Base-by-base conservation (phyloP, 495 filamentous ascomycete species). In the Xylaria venustula region DNA sequence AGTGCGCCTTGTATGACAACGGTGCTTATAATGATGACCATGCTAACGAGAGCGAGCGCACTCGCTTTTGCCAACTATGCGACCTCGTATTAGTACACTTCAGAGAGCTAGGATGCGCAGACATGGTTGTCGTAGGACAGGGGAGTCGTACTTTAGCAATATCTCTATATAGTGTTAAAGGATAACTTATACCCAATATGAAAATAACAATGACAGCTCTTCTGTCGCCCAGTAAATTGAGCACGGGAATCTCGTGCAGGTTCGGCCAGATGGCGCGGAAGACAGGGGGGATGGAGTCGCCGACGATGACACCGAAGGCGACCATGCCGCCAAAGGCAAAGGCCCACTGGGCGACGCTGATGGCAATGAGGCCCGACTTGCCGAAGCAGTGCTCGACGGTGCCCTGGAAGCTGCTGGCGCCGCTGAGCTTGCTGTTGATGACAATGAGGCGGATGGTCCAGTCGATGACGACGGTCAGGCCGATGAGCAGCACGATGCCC, bases 261-360 rank as follows among this genome's bases (percentile, higher is more conserved):
- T 83, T 84, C 1, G 95, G 94, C 73, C 93, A 96, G 9, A 96
- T 67, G 11, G 92, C 91, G 17, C 77, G 76, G 64, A 97, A 69
- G 32, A 98, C 94, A 73, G 91, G 90, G 0, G 94, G 94, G 65
- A 98, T 97, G 1, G 90, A 90, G 72, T 98, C 94, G 22, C 94
- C 94, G 23, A 98, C 88, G 71, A 98, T 97, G 58, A 98, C 90
- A 57, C 93, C 94, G 75, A 97, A 98, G 20, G 95, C 95, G 41
- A 98, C 83, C 95, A 98, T 98, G 50, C 95, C 94, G 44, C 94
- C 95, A 74, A 97, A 98, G 47, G 95, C 94, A 81, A 98, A 98
- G 36, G 90, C 90, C 91, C 92, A 98, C 76, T 98, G 94, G 36
- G 94, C 94, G 52, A 93, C 72, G 26, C 85, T 90, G 57, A 98